Evolutionary conservation across 2,329 filamentous ascomycete species (phyloP), one percentile per base, ranked within the genome.

Genomic region (Tolypocladium paradoxum): DNA sequence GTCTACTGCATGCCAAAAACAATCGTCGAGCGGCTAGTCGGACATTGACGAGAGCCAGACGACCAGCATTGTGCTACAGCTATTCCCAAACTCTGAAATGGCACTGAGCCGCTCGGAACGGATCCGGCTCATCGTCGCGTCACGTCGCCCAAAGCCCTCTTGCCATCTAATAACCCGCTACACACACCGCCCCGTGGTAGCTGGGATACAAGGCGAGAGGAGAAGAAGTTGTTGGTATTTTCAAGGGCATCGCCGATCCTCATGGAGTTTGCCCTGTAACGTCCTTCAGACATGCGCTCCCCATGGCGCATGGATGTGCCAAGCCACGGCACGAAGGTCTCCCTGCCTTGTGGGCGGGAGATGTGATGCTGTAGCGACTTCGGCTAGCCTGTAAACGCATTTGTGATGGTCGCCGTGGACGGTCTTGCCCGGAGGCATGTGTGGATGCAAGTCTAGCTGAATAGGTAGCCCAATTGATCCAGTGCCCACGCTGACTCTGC

Each of bases 1-100:
- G 82, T 89, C 46, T 99, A 97, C 64, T 90, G 87, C 68, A 83
- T 90, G 79, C 88, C 89, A 1, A 86, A 81, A 68, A 74, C 78
- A 53, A 80, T 84, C 48, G 83, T 79, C 47, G 73, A 81, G 55
- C 81, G 77, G 62, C 73, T 83, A n/a, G 63, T 84, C 64, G 70
- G 74, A 49, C 48, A 53, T 49, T 70, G 61, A 65, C 24, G 20
- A 38, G 34, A 40, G 31, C 11, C 27, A 9, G 29, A 11, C 24
- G 16, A 22, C 7, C 27, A 22, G 33, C 40, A 29, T 14, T 29
- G 11, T 33, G 24, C 36, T 20, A 35, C 8, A 20, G 18, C 9
- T 31, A 4, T 20, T 6, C 14, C 18, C 18, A 20, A n/a, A 12
- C 4, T 8, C 4, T 47, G 12, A 1, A 31, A 47, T 1, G 27